Conservation (phyloP, 768 basidiomycete genomes). For the Gloeophyllum trabeum region DNA sequence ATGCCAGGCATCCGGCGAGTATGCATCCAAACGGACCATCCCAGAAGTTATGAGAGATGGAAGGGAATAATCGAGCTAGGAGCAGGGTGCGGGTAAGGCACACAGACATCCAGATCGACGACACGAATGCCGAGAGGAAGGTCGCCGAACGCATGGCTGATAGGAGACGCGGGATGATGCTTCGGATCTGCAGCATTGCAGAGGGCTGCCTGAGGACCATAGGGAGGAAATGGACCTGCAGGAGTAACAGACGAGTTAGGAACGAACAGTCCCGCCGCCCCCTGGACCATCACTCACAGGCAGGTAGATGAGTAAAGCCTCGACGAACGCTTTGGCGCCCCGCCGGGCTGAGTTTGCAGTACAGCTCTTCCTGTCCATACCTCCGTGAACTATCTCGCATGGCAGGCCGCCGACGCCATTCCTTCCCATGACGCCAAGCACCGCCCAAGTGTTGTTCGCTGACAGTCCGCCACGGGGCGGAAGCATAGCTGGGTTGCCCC, state of each 20-base stretch:
- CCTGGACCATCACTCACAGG: slow-evolving; percentile 65
- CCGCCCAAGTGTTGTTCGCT: slow-evolving; percentile 44
- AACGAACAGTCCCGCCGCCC: too few species aligned
- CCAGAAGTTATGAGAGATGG: slow-evolving; percentile 67
- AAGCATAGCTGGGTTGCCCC: slow-evolving; percentile 50
- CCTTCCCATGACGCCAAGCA: slow-evolving; percentile 40
- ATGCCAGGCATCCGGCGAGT: slow-evolving; percentile 54
- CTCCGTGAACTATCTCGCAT: slow-evolving; percentile 63
- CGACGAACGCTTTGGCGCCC: slow-evolving; percentile 41
- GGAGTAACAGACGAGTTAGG: too few species aligned
- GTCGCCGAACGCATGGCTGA: slow-evolving; percentile 53
- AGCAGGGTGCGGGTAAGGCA: slow-evolving; percentile 59
- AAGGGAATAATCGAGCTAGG: slow-evolving; percentile 51
- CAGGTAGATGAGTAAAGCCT: slow-evolving; percentile 57
- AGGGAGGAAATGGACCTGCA: slow-evolving; percentile 67
- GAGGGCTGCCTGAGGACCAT: slow-evolving; percentile 47
- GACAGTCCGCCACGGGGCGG: slow-evolving; percentile 50
- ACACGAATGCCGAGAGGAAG: slow-evolving; percentile 64
- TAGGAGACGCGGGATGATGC: slow-evolving; percentile 27
- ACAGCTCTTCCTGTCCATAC: slow-evolving; percentile 46
- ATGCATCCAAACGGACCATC: slow-evolving; percentile 67
- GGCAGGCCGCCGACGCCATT: slow-evolving; percentile 57
- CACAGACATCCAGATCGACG: slow-evolving; percentile 58
- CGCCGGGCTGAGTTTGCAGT: slow-evolving; percentile 44
- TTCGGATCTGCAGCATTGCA: slow-evolving; percentile 33